Base-by-base conservation (phyloP, 2,329 filamentous ascomycete genomes). In the Fonsecaea pedrosoi region DNA sequence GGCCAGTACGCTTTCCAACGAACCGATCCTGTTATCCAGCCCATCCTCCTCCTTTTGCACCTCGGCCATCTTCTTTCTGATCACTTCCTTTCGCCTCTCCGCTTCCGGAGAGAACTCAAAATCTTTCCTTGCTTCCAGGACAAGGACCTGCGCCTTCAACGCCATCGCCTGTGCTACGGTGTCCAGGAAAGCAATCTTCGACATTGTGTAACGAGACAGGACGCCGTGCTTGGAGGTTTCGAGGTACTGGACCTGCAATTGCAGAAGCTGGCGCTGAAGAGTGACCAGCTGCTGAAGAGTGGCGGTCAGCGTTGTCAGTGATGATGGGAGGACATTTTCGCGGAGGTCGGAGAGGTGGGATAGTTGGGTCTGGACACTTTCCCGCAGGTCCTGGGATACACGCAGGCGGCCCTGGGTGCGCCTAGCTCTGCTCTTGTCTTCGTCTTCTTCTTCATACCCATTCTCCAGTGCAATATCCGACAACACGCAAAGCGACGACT, bases 21-120 rank as follows among this genome's bases (percentile, higher is more conserved):
- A 60, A 6, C 58, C 71, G 48, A 75, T 67, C 60, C 72, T 74
- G 53, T 77, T 74, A 40, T 78, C 75, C 42, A 82, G 56, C 15
- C 74, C 75, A 57, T 76, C 73, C 54, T 79, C 78, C 54, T 81
- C 77, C 37, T 70, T 74, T 34, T 75, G 75, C 64, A 81, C 67
- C 12, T 73, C 61, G n/a, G 54, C 71, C 57, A 74, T 68, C 54
- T 70, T 76, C 57, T 77, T 75, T 35, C 77, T 73, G 35, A 80
- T 61, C 13, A 73, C 75, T 65, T 76, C 74, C 53, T 77, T 77
- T 53, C 78, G 77, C 38, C 71, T 73, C 40, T 75, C 75, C 74
- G 79, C 25, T 73, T 76, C 60, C 74, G 78, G 61, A 77, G 73
- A 54, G 75, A 74, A 50, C 78, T 58, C 18, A 73, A 75, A 21